A percentile compares a stretch with the other conserved stretches of the same genome.
Evolutionary conservation across 306 rosid genomes (phyloP).

Genomic region (Vigna unguiculata): DNA sequence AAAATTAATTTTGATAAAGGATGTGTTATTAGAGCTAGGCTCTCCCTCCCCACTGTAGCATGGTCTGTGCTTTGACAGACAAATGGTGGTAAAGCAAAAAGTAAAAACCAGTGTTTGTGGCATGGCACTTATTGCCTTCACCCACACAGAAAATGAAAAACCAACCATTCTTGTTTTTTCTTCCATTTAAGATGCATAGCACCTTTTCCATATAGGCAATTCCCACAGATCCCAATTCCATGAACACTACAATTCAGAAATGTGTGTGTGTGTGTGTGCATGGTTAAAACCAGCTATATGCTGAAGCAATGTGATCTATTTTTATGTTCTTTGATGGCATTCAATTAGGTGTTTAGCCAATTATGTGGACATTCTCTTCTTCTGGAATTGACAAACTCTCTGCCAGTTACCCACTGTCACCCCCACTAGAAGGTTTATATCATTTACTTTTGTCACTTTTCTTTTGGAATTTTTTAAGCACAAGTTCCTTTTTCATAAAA

Average conservation of each 20-base stretch:
- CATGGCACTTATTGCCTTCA: conserved; percentile 47
- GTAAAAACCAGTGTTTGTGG: conserved; percentile 51
- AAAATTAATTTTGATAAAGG: conserved; percentile 27
- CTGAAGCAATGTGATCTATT: conserved; percentile 28
- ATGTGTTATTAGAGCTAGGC: conserved; percentile 42
- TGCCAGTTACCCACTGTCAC: conserved; percentile 27
- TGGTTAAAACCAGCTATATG: conserved; percentile 34
- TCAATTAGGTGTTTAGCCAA: conserved; percentile 43
- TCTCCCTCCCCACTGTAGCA: conserved; percentile 48
- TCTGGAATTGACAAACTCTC: conserved; percentile 47
- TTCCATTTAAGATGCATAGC: conserved; percentile 40
- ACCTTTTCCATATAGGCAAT: conserved; percentile 37
- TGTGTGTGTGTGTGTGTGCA: conserved; percentile 27
- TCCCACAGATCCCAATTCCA: conserved; percentile 44
- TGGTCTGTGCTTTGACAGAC: conserved; percentile 72
- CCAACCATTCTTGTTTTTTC: conserved; percentile 25
- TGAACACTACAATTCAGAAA: conserved; percentile 34
- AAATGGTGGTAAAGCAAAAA: conserved; percentile 57
- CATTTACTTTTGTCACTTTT: conserved; percentile 68
- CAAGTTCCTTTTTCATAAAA: conserved; percentile 47
- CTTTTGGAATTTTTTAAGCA: conserved; percentile 60
- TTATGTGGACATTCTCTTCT: conserved; percentile 40
- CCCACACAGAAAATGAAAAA: conserved; percentile 35
- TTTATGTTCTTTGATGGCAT: conserved; percentile 33
- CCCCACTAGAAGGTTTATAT: conserved; percentile 44